Evolutionary conservation across 306 rosid genomes (phyloP), one percentile per base, ranked within the genome.

Genomic region (Lotus japonicus): DNA sequence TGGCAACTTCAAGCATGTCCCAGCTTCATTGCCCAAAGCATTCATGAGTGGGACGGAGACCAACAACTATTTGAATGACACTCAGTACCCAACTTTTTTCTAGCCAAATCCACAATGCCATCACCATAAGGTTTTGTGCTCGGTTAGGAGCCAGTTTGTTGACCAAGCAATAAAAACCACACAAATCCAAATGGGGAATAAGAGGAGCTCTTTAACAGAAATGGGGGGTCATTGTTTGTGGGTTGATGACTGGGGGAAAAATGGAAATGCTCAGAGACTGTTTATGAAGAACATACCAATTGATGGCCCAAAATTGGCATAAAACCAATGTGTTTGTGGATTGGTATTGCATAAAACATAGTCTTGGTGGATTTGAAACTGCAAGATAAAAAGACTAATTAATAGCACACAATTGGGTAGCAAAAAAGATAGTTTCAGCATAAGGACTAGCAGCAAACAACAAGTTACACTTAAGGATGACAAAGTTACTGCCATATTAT

Each of bases 61-160:
- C 43, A 31, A 14, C 49, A 45, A 81, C 43, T 58, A 31, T 77
- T 14, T 42, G 54, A 10, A 86, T 43, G 9, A 84, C 6, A 28
- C 71, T 81, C 0, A 58, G 69, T 69, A 70, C 1, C 80, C 75
- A 4, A 45, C n/a, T 46, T 9, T 67, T 70, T 42, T 84, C 84
- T 0, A 89, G 72, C 84, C 90, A 86, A 0, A 49, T 31, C 96
- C 92, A 84, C 0, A 84, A 18, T 14, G 92, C 87, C 77, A 89
- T 84, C 31, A 81, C 60, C 0, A 86, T 48, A 14, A 89, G 61
- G 2, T 84, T 74, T 6, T 81, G 77, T 0, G 80, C 70, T 0
- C 82, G 77, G 58, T 74, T 57, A 6, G 83, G 72, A 0, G 0
- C 43, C n/a, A 82, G 51, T 1, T n/a, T 45, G 0, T 68, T 3